Evolutionary conservation across 129 eudicot species (phyloP).

Genomic region (Ambrosia trifida): DNA sequence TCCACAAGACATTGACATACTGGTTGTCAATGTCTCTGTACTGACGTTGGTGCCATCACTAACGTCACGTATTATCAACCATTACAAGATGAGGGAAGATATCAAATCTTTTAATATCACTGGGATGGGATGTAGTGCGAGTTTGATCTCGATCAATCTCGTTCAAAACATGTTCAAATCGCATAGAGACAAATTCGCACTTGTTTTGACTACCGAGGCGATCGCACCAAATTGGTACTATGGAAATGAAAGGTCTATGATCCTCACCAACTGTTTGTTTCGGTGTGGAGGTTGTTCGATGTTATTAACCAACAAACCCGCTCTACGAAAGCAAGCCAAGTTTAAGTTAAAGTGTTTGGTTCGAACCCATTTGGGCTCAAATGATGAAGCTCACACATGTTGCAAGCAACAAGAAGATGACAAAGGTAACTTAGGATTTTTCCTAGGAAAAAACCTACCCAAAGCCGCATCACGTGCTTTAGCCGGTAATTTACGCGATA

Average conservation of each 20-base stretch:
- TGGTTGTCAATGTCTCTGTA: constrained; percentile 54
- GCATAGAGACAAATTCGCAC: constrained; percentile 36
- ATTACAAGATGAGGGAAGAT: constrained; percentile 48
- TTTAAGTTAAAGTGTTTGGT: constrained; percentile 46
- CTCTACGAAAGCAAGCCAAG: constrained; percentile 32
- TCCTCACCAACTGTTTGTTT: constrained; percentile 50
- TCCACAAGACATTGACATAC: constrained; percentile 46
- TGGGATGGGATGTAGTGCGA: constrained; percentile 60
- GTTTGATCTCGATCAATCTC: constrained; percentile 39
- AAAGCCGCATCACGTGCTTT: constrained; percentile 40
- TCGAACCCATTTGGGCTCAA: constrained; percentile 49
- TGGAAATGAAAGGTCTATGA: constrained; percentile 46
- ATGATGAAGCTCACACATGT: constrained; percentile 45
- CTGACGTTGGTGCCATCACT: constrained; percentile 48
- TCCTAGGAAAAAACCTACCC: constrained; percentile 39
- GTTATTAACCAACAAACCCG: constrained; percentile 40
- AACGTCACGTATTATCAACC: constrained; percentile 42
- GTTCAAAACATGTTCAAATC: constrained; percentile 49
- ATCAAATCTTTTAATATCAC: constrained; percentile 40
- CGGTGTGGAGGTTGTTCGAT: constrained; percentile 45
- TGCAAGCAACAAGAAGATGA: constrained; percentile 45
- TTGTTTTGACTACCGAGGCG: constrained; percentile 47
- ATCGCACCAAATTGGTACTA: constrained; percentile 52
- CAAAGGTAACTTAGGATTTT: constrained; percentile 44
- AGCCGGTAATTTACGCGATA: constrained; percentile 25